Base-by-base conservation (phyloP, 176 grass and related monocot genomes). In the Tillandsia leiboldiana region DNA sequence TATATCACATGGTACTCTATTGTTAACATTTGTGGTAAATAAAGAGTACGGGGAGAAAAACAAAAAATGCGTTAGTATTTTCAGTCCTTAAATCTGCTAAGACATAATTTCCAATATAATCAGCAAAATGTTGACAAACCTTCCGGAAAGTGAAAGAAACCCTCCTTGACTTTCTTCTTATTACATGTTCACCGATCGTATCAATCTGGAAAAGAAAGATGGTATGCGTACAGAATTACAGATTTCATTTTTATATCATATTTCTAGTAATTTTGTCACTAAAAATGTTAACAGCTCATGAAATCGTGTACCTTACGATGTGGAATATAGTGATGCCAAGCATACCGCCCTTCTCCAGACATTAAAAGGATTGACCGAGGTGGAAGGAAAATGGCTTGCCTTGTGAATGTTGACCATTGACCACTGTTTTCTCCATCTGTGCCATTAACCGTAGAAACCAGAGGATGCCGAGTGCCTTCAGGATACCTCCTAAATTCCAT, bases 311-410 rank as follows among this genome's bases (percentile, higher is more conserved):
- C 93, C 83, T 96, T 97, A 77, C 90, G 93, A 83, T 97, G 93
- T 12, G 86, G 89, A 84, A 97, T 92, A 77, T 97, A 97, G 81
- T 97, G 93, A 85, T 97, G 83, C 93, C 93, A 97, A 52, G 93
- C 89, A 79, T 90, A 97, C 58, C 86, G 78, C 13, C 89, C 89
- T 92, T 97, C 89, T 80, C 89, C 86, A 74, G 93, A 92, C 86
- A 97, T 92, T 70, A 97, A 69, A 78, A 97, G 74, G 77, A 97
- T 87, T 0, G 93, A 97, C 9, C 77, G 79, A 50, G 89, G 76
- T 66, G 89, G 86, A 66, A 97, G 81, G 48, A 87, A 92, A 79
- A 97, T 77, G 68, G 86, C 86, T 80, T 92, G 92, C 74, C 86
- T 85, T 65, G 29, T 81, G 65, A 76, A 80, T 49, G 65, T 74